These are phyloP conservation scores for Saposhnikovia divaricata DNA, from an alignment of 129 eudicot genomes.

Conservation along the genomic window DNA sequence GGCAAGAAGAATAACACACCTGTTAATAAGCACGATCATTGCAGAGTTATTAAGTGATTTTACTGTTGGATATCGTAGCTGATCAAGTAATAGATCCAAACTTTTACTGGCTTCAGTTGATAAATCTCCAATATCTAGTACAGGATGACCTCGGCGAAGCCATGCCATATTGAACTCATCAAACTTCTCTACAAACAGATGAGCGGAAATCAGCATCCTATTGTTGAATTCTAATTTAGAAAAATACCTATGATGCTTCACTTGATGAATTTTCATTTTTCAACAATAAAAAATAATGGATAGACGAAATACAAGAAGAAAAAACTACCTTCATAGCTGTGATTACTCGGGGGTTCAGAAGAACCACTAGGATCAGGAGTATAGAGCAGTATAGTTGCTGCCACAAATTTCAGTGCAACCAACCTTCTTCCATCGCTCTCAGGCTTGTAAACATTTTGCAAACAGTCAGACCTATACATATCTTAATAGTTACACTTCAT, in stretches of 20 bases:
- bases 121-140: conserved; percentile 78
- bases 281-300: neutral
- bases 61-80: conserved; percentile 67
- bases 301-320: neutral
- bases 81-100: conserved; percentile 81
- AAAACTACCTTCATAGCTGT: conserved; percentile 48
- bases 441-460: conserved; percentile 32
- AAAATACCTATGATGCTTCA: neutral
- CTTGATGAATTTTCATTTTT: neutral
- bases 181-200: conserved; percentile 32
- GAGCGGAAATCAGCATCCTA: conserved; percentile 4
- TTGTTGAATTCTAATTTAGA: conserved; percentile 2
- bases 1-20: conserved; percentile 32
- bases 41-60: conserved; percentile 70
- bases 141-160: conserved; percentile 97
- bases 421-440: conserved; percentile 83
- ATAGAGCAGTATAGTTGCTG: conserved; percentile 64
- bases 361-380: conserved; percentile 85
- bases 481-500: conserved; percentile 10
- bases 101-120: conserved; percentile 82
- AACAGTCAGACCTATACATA: conserved; percentile 19
- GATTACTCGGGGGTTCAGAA: conserved; percentile 65
- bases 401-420: conserved; percentile 83
- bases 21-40: conserved; percentile 69
- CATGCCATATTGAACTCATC: conserved; percentile 83